A percentile compares a stretch with the other conserved stretches of the same genome.
phyloP scores from a whole-genome alignment of 176 grass and related monocot species.

The Aegilops umbellulata region DNA sequence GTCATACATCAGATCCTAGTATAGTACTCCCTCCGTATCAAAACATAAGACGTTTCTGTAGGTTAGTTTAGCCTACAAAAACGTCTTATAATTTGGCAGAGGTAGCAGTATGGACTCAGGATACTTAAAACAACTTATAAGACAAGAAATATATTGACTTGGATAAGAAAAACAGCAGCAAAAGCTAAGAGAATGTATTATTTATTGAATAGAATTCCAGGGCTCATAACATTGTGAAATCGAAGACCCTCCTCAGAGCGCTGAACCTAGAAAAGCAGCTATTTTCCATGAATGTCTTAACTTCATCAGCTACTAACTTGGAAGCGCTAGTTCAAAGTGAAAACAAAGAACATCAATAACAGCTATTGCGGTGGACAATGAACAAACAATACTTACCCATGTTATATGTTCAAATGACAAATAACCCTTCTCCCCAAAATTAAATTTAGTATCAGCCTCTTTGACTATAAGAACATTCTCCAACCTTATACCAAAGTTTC shows the following conservation, averaged over 20 bases:
- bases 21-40: no score
- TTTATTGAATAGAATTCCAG: not conserved
- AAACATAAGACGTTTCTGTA: no score
- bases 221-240: not conserved
- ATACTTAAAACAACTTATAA: not conserved
- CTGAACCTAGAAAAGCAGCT: not conserved
- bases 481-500: conserved; percentile 88
- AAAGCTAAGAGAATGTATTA: not conserved
- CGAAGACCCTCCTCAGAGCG: not conserved
- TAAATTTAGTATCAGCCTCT: conserved; percentile 70
- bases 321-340: not conserved
- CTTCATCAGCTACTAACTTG: not conserved
- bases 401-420: conserved; percentile 93
- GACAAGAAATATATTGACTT: not conserved
- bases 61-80: no score
- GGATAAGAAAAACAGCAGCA: not conserved
- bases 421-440: conserved; percentile 93
- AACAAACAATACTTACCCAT: conserved; percentile 63
- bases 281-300: not conserved
- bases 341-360: not conserved
- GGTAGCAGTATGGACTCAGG: no score
- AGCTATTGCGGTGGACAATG: not conserved
- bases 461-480: conserved; percentile 98
- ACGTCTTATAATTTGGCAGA: no score
- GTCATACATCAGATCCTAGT: not conserved